Evolutionary conservation across 2,329 filamentous ascomycete genomes (phyloP).

Genomic region (Fusarium agapanthi): DNA sequence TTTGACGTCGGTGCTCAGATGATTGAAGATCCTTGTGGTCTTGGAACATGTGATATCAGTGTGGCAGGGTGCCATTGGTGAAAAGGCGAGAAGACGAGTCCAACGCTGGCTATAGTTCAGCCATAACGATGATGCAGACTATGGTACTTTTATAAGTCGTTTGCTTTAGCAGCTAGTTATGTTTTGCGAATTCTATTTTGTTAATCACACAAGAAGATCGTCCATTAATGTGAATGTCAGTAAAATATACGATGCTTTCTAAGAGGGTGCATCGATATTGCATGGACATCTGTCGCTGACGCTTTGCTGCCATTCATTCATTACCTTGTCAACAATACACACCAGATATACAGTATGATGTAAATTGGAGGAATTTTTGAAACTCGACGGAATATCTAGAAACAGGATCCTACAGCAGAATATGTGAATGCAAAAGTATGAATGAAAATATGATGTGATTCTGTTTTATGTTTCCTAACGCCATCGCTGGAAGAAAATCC

Average conservation of each 20-base stretch:
- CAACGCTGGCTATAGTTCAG: neutral
- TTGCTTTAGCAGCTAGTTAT: constrained; percentile 32
- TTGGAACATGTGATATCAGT: neutral
- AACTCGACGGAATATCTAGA: neutral
- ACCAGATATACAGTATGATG: neutral
- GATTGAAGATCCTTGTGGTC: neutral
- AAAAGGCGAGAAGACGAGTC: neutral
- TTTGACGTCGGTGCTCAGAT: neutral
- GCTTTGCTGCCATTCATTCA: neutral
- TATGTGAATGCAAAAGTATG: neutral
- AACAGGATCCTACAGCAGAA: neutral
- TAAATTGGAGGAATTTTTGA: too few relatives aligned
- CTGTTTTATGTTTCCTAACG: constrained; percentile 30
- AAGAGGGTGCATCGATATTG: neutral
- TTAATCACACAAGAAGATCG: neutral
- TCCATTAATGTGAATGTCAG: neutral
- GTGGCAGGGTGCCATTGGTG: neutral
- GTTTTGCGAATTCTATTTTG: constrained; percentile 23
- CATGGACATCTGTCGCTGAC: neutral
- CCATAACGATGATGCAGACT: neutral
- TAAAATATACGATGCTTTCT: neutral
- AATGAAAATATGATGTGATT: neutral
- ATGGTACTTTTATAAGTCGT: neutral
- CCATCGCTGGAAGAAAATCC: constrained; percentile 33
- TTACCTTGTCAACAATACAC: neutral